Percentiles rank a stretch among this genome's conserved stretches.
Evolutionary conservation across 371 early-diverging fungal species (phyloP).

Genomic region (Rozella allomycis): DNA sequence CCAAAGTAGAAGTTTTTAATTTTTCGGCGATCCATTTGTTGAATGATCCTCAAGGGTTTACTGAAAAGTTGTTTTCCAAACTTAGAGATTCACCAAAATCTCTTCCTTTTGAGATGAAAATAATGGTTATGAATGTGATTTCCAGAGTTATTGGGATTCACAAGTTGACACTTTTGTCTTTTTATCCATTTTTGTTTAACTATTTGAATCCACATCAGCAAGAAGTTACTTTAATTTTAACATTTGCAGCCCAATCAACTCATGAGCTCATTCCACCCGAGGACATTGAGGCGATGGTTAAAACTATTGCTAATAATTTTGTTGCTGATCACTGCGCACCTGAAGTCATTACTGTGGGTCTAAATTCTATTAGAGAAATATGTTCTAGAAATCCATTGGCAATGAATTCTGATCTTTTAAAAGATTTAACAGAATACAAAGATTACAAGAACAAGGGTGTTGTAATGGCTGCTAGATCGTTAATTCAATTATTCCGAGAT

Average conservation of each 20-base stretch:
- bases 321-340: conserved; percentile 65
- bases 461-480: conserved; percentile 67
- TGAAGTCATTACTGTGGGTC: conserved; percentile 79
- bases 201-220: conserved; percentile 81
- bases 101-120: conserved; percentile 52
- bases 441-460: conserved; percentile 59
- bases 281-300: conserved; percentile 51
- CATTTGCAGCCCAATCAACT: conserved; percentile 64
- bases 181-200: conserved; percentile 62
- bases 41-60: conserved; percentile 78
- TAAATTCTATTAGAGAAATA: conserved; percentile 84
- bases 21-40: conserved; percentile 79
- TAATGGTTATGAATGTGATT: conserved; percentile 73
- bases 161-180: conserved; percentile 58
- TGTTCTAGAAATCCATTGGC: conserved; percentile 69
- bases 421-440: conserved; percentile 68
- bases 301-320: conserved; percentile 82
- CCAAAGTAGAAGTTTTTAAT: conserved; percentile 56
- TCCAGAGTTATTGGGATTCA: conserved; percentile 83
- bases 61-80: conserved; percentile 66
- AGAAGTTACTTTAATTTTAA: conserved; percentile 78
- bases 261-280: conserved; percentile 86
- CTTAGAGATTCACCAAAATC: conserved; percentile 18
- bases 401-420: conserved; percentile 58
- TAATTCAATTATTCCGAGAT: conserved; percentile 73